phyloP scores from a whole-genome alignment of 495 filamentous ascomycete genomes.

The Xylaria scruposa region DNA sequence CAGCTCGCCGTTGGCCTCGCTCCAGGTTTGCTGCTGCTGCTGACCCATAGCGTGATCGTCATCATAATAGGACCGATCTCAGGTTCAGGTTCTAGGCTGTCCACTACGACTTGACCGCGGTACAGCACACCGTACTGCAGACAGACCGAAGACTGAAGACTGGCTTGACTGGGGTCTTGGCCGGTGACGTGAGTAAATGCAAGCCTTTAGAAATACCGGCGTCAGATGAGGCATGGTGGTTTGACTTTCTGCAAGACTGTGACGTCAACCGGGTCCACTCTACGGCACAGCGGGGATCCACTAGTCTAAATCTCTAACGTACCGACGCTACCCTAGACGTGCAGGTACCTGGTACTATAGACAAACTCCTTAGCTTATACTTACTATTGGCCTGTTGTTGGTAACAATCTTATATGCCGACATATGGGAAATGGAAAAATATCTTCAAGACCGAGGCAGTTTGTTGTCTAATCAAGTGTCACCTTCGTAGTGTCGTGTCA shows the following conservation, averaged over 20 bases:
- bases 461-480: neutral
- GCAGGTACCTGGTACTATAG: no score
- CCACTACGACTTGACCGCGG: neutral
- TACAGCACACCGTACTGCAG: neutral
- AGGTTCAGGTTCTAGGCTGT: neutral
- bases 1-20: neutral
- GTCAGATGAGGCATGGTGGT: constrained; percentile 21
- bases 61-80: constrained; percentile 20
- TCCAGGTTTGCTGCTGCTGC: constrained; percentile 7
- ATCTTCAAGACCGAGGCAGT: neutral
- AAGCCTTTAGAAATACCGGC: constrained; percentile 11
- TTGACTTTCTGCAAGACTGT: neutral
- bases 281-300: neutral
- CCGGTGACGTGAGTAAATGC: constrained; percentile 18
- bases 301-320: neutral
- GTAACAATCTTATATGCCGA: neutral
- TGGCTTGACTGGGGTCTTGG: neutral
- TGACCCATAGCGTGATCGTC: constrained; percentile 11
- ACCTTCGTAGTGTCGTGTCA: neutral
- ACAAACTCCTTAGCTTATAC: no score
- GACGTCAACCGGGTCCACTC: constrained; percentile 10
- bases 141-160: neutral
- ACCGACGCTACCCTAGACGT: neutral
- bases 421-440: no score
- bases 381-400: no score